These are phyloP conservation scores for Panaeolus papilionaceus DNA, from an alignment of 768 basidiomycete genomes.

Conservation along the genomic window DNA sequence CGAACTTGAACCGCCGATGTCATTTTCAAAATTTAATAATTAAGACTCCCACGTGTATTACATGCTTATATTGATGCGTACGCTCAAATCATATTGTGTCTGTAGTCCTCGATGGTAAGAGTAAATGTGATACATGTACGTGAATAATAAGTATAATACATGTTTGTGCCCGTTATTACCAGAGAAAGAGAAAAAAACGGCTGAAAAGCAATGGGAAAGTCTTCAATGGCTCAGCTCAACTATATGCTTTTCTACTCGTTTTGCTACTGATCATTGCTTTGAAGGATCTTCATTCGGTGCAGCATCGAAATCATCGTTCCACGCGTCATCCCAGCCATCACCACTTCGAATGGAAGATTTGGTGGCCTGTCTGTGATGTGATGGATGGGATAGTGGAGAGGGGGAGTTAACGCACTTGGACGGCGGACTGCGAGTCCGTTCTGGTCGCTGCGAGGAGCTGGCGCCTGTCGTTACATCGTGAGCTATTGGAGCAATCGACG, in stretches of 20 bases:
- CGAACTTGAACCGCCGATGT: background rate
- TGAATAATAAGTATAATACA: constrained; percentile 1
- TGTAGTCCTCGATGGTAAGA: background rate
- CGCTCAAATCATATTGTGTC: background rate
- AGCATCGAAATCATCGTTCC: constrained; percentile 17
- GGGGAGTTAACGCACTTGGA: constrained; percentile 41
- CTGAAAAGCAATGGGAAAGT: background rate
- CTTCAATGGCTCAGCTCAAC: background rate
- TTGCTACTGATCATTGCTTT: background rate
- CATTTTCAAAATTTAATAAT: constrained; percentile 13
- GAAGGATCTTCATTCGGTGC: background rate
- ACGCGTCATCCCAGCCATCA: constrained; percentile 15
- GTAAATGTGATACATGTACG: background rate
- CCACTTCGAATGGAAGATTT: constrained; percentile 25
- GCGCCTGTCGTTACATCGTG: constrained; percentile 25
- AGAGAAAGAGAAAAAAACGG: background rate
- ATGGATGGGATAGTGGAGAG: constrained; percentile 39
- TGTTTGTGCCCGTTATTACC: constrained; percentile 1
- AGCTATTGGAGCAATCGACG: constrained; percentile 41
- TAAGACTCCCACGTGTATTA: constrained; percentile 13
- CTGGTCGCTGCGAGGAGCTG: constrained; percentile 38
- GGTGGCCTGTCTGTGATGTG: constrained; percentile 40
- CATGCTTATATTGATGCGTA: background rate
- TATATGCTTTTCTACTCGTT: background rate
- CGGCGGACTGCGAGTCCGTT: constrained; percentile 39